These are phyloP conservation scores for Aurifilum marmelostoma DNA, from an alignment of 2,329 filamentous ascomycete genomes.

Conservation along the genomic window DNA sequence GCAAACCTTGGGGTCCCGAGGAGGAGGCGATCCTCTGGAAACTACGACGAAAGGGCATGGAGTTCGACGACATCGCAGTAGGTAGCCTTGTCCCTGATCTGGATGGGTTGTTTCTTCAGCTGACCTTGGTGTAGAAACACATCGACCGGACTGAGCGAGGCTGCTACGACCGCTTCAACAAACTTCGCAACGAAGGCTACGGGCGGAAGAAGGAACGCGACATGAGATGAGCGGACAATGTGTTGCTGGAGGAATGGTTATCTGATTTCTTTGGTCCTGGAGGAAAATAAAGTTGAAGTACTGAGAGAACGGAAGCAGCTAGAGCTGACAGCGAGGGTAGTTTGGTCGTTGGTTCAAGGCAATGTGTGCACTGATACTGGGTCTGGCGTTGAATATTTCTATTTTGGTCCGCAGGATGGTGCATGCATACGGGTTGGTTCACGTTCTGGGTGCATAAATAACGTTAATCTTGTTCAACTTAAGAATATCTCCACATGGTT, in stretches of 20 bases:
- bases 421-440: not conserved
- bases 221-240: not conserved
- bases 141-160: conserved; percentile 29
- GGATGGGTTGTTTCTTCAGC: fast-evolving
- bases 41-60: conserved; percentile 24
- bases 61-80: conserved; percentile 27
- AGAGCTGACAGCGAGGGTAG: not conserved
- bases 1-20: conserved; percentile 26
- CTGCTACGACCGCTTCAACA: conserved; percentile 29
- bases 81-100: not conserved
- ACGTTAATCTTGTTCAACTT: not conserved
- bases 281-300: not conserved
- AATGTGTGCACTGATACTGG: not conserved
- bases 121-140: conserved; percentile 4
- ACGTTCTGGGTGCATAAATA: not conserved
- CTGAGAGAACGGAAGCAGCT: not conserved
- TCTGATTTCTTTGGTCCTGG: not conserved
- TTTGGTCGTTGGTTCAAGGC: not conserved
- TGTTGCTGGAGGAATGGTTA: not conserved
- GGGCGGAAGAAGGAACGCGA: conserved; percentile 12
- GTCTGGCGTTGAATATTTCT: not conserved
- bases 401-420: not conserved
- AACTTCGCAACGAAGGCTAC: conserved; percentile 25
- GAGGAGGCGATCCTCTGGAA: conserved; percentile 28
- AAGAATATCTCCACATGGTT: not conserved